Evolutionary conservation across 768 basidiomycete species (phyloP).

Genomic region (Butyriboletus loyo): DNA sequence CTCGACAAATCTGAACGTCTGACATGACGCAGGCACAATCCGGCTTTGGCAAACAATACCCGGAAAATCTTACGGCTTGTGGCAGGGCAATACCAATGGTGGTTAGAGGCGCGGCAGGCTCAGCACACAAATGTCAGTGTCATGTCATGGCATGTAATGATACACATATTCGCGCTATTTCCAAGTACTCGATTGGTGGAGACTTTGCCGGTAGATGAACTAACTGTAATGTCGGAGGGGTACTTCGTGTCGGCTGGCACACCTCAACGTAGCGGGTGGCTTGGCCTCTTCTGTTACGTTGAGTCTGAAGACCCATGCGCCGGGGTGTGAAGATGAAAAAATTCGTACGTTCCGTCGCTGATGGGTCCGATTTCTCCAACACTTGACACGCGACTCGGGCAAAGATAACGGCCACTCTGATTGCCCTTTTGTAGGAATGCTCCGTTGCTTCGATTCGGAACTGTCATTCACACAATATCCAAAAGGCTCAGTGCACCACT

Average conservation of each 20-base stretch:
- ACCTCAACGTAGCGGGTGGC: neutral
- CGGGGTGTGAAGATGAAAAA: neutral
- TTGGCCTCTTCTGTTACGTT: neutral
- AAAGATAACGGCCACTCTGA: neutral
- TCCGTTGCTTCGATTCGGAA: neutral
- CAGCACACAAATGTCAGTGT: neutral
- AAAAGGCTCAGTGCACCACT: no score
- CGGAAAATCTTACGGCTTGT: constrained; percentile 88
- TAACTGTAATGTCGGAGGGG: constrained; percentile 17
- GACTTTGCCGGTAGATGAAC: constrained; percentile 12
- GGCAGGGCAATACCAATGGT: constrained; percentile 62
- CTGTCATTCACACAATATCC: no score
- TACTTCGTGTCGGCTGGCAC: constrained; percentile 7
- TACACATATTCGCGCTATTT: constrained; percentile 9
- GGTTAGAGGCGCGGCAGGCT: constrained; percentile 18
- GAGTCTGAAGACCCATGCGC: neutral
- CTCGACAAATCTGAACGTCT: constrained; percentile 3
- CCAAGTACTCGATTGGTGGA: constrained; percentile 7
- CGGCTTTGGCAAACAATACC: constrained; percentile 97
- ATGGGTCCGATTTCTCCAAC: neutral
- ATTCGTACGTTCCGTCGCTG: no score
- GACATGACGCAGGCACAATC: constrained; percentile 67
- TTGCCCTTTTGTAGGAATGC: neutral
- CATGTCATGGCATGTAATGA: constrained; percentile 6
- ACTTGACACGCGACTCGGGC: neutral